These are phyloP conservation scores for Phialophora verrucosa DNA, from an alignment of 2,329 filamentous ascomycete species.

Conservation along the genomic window DNA sequence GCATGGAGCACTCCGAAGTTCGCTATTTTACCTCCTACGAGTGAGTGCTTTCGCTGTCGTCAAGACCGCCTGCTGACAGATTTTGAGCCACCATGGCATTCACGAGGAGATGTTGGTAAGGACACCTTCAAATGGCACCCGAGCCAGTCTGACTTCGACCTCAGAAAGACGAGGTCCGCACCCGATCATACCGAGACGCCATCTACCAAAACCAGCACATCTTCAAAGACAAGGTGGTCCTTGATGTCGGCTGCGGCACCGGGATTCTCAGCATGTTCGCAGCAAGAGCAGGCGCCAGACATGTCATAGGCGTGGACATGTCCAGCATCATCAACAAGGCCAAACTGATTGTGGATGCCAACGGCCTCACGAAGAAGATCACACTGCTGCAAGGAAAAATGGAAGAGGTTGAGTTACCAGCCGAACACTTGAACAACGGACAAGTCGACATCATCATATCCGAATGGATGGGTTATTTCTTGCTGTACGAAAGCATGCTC, in stretches of 20 bases:
- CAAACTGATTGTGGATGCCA: conserved; percentile 87
- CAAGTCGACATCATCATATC: conserved; percentile 99
- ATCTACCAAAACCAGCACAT: conserved; percentile 97
- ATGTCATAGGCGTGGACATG: conserved; percentile 99
- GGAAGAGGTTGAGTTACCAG: conserved; percentile 95
- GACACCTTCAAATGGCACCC: background rate
- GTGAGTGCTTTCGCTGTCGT: background rate
- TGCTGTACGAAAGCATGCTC: conserved; percentile 98
- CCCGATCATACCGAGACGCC: conserved; percentile 92
- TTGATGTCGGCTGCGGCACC: conserved; percentile 97
- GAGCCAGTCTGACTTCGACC: conserved; percentile 25
- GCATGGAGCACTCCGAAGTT: conserved; percentile 91
- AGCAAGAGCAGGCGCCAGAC: conserved; percentile 92
- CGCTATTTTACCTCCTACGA: conserved; percentile 82
- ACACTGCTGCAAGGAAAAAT: conserved; percentile 99
- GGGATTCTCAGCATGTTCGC: conserved; percentile 99
- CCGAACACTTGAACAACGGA: conserved; percentile 57
- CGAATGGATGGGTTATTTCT: conserved; percentile 99
- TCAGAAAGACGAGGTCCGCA: conserved; percentile 84
- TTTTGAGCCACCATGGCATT: conserved; percentile 92
- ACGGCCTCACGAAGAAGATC: conserved; percentile 94
- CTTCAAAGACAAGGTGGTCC: conserved; percentile 89
- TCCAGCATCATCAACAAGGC: conserved; percentile 99
- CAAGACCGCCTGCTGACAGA: background rate
- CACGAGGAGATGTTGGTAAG: conserved; percentile 45